These are phyloP conservation scores for Wallacemonas collosoma DNA, from an alignment of 208 protist genomes.

Conservation along the genomic window DNA sequence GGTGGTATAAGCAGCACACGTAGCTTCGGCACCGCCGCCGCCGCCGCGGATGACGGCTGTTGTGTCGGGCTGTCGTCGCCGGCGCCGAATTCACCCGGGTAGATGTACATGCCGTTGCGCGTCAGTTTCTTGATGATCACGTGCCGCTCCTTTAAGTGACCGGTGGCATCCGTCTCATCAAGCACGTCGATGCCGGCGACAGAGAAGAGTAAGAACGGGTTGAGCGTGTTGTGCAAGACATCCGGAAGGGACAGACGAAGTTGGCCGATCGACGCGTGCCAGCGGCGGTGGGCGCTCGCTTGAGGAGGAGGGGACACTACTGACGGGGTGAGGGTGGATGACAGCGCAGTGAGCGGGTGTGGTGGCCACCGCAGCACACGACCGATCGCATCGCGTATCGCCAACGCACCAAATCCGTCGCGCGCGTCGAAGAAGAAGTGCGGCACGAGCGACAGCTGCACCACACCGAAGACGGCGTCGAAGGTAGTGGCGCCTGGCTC, in stretches of 20 bases:
- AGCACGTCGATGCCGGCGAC: slow-evolving; percentile 19
- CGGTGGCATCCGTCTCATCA: slow-evolving; percentile 16
- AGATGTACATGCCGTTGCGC: slow-evolving; percentile 18
- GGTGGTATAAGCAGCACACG: slow-evolving; percentile 3
- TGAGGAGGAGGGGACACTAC: neutral
- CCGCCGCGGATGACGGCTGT: no score
- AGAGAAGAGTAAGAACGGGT: slow-evolving; percentile 11
- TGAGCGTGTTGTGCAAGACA: slow-evolving; percentile 15
- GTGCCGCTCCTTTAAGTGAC: slow-evolving; percentile 3
- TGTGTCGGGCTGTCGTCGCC: neutral
- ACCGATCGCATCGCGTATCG: slow-evolving; percentile 35
- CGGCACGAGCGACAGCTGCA: slow-evolving; percentile 37
- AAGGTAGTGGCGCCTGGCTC: neutral
- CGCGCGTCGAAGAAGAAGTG: slow-evolving; percentile 41
- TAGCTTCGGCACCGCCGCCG: slow-evolving; percentile 1
- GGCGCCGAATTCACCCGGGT: slow-evolving; percentile 3
- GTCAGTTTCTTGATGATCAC: neutral
- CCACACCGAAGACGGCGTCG: neutral
- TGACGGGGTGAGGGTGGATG: neutral
- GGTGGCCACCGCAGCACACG: slow-evolving; percentile 27
- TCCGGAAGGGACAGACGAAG: slow-evolving; percentile 7
- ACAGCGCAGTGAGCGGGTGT: slow-evolving; percentile 2
- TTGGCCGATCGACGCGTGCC: neutral
- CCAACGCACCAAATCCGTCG: slow-evolving; percentile 35
- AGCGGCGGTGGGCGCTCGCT: neutral